Evolutionary conservation across 2,329 filamentous ascomycete genomes (phyloP), one percentile per base, ranked within the genome.

Genomic region (Aspergillus pseudoterreus): DNA sequence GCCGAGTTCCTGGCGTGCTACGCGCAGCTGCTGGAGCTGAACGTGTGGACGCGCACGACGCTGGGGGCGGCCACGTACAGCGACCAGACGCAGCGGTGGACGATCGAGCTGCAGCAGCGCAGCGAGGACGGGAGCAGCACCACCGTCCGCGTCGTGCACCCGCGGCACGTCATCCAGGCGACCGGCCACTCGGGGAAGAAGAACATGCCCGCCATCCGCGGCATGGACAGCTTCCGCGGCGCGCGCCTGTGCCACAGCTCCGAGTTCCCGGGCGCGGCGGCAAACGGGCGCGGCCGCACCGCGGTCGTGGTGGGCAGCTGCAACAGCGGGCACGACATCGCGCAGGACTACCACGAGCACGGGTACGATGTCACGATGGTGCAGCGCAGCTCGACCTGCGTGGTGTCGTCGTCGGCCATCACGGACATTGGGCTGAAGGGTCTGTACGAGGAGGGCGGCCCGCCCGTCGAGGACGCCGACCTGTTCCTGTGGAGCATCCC

Each of bases 131-230:
- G 70, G 4, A 62, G 59, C 1, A 59, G 59, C 1, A 59, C 54
- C n/a, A 21, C 9, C 15, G 78, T 71, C 1, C 77, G 82, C 15
- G 82, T 76, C 0, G 68, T 88, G 36, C 77, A 80, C 35, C 85
- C 85, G 0, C 78, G 75, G 4, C 85, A 88, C 55, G 66, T 89
- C 27, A 77, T 89, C 42, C 83, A 86, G 60, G 82, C 83, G 1
- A 89, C 85, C 0, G 85, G 85, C 0, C 84, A 86, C 59, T 83
- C 83, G 0, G 86, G 86, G 2, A 83, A 87, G 67, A 85, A 81
- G 27, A 75, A 82, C 50, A 66, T 82, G 9, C 77, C 64, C 0
- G 56, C 63, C 1, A 82, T 75, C 70, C 78, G 65, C 51, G 77
- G 64, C 45, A 72, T 80, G 9, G 75, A 78, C 0, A 66, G 60